Percentiles rank a stretch among this genome's conserved stretches.
Evolutionary conservation across 2,329 filamentous ascomycete species (phyloP).

Genomic region (Bimuria novae-zelandiae): DNA sequence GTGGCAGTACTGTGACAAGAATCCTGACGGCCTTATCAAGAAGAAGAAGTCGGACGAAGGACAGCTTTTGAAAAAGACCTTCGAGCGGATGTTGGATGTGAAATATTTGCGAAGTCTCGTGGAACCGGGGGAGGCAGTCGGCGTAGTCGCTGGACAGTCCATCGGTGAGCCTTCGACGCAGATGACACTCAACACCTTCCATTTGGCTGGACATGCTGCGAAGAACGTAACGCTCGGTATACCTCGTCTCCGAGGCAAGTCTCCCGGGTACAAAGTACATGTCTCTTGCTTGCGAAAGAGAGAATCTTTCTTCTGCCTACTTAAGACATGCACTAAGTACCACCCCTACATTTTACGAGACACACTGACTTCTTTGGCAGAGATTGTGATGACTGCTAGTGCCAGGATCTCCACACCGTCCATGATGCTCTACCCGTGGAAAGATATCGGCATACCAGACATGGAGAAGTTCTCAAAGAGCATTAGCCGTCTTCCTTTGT

Average conservation of each 20-base stretch:
- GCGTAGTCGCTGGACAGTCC: conserved; percentile 94
- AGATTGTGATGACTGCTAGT: conserved; percentile 98
- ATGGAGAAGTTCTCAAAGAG: conserved; percentile 85
- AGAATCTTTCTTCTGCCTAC: no score
- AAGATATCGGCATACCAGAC: conserved; percentile 70
- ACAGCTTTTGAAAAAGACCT: conserved; percentile 65
- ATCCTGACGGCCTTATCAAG: conserved; percentile 64
- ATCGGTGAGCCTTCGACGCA: conserved; percentile 97
- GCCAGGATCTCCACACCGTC: conserved; percentile 85
- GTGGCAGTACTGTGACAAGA: conserved; percentile 74
- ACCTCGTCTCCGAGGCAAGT: conserved; percentile 85
- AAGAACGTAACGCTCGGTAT: conserved; percentile 99
- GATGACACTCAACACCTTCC: conserved; percentile 99
- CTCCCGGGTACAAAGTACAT: no score
- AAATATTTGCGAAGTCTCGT: conserved; percentile 93
- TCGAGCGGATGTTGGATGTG: conserved; percentile 82
- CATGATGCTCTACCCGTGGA: conserved; percentile 81
- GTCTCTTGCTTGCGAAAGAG: no score
- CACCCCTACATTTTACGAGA: no score
- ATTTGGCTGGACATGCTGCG: conserved; percentile 95
- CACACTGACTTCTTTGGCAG: no score
- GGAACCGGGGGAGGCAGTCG: conserved; percentile 94
- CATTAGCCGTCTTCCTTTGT: conserved; percentile 83
- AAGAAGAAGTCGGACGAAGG: conserved; percentile 62
- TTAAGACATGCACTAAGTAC: no score